Evolutionary conservation across 2,329 filamentous ascomycete genomes (phyloP), one percentile per base, ranked within the genome.

Genomic region (Aureobasidium musti): DNA sequence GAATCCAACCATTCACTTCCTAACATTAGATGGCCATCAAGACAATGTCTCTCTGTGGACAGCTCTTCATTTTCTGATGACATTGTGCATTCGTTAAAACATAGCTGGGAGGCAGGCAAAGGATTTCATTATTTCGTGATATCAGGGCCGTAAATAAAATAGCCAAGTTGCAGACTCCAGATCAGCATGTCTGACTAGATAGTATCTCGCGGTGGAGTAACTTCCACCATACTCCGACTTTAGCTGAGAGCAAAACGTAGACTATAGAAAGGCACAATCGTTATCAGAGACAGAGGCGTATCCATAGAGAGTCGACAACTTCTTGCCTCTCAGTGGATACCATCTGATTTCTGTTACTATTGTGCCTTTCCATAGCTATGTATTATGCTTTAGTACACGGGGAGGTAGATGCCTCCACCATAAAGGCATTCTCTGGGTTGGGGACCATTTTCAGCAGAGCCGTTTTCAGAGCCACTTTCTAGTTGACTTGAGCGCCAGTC

Each of bases 401-500:
- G n/a, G n/a, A n/a, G 5, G n/a, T 21, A 45, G 19, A 45, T 23
- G n/a, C 19, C 8, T 45, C n/a, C n/a, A 21, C 19, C 41, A 45
- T n/a, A 45, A 3, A n/a, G n/a, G 4, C n/a, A 45, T 11, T 21
- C 41, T 21, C n/a, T 45, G 35, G 13, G 13, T 39, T 14, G 35
- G 14, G 35, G 3, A 35, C 4, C 14, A 17, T 39, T 39, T 3
- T 17, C 35, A 39, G 17, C 8, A 13, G 1, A 8, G 19, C 41
- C 41, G 10, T 45, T 11, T 45, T 11, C 4, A 2, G 14, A 30
- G 26, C 17, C 6, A 8, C 23, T n/a, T 23, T 11, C 43, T 61
- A 61, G 43, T 61, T 47, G 3, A 61, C 43, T 11, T 5, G 57
- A 89, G 81, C 81, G 92, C 71, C 75, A 79, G 68, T 80, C 82